A percentile compares a stretch with the other conserved stretches of the same genome.
These are phyloP conservation scores for Lactifluus echinatus DNA, from an alignment of 768 basidiomycete species.

Conservation along the genomic window DNA sequence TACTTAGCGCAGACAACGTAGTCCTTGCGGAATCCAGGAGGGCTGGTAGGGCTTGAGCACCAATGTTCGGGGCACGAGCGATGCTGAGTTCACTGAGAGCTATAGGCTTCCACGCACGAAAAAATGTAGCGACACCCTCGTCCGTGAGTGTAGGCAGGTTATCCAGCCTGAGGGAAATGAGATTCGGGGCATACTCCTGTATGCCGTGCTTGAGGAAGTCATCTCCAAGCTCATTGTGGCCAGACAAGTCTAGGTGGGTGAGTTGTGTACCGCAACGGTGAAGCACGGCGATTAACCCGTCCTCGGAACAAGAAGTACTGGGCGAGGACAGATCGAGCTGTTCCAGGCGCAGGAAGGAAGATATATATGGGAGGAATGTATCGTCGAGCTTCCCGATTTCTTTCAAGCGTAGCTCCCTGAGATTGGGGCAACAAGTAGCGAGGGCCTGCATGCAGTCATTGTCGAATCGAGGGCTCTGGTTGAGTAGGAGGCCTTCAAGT, in stretches of 20 bases:
- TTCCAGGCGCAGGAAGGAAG: conserved; percentile 37
- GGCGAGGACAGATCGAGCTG: conserved; percentile 67
- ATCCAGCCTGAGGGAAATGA: conserved; percentile 48
- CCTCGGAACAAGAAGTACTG: conserved; percentile 43
- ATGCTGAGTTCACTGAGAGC: conserved; percentile 31
- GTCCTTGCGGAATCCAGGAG: conserved; percentile 59
- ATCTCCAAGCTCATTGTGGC: conserved; percentile 56
- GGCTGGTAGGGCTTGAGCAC: conserved; percentile 30
- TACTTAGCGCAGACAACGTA: conserved; percentile 48
- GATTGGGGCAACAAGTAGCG: conserved; percentile 40
- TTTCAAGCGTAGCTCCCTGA: conserved; percentile 68
- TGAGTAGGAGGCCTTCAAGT: conserved; percentile 69
- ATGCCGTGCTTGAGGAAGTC: conserved; percentile 54
- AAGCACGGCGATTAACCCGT: conserved; percentile 49
- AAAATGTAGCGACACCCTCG: conserved; percentile 59
- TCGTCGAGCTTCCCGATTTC: conserved; percentile 70
- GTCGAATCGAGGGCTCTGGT: conserved; percentile 82
- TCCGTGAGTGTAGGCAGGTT: conserved; percentile 59
- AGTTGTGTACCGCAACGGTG: conserved; percentile 45
- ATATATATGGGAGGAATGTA: conserved; percentile 48
- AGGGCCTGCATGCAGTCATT: conserved; percentile 54
- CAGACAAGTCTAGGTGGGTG: conserved; percentile 59
- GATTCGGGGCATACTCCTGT: conserved; percentile 34
- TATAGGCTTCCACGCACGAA: conserved; percentile 40
- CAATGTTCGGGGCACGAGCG: conserved; percentile 12